Conservation (phyloP, 2,329 filamentous ascomycete genomes). For the Pseudopithomyces maydicus region DNA sequence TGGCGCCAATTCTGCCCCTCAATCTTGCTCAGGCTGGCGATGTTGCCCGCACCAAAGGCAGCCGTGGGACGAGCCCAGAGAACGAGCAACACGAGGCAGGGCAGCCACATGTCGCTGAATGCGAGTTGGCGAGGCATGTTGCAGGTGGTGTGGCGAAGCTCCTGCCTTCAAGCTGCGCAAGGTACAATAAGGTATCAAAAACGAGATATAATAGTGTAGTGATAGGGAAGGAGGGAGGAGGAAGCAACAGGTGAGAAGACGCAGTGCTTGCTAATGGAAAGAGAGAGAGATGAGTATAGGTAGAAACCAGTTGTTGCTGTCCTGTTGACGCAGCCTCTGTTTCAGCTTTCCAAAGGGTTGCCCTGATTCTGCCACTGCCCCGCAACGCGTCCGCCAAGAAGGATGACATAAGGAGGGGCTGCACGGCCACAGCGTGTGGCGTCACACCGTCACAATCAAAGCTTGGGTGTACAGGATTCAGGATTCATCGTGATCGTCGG, state of each 20-base stretch:
- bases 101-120: conserved; percentile 35
- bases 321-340: conserved; percentile 15
- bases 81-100: conserved; percentile 58
- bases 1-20: conserved; percentile 77
- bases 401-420: conserved; percentile 12
- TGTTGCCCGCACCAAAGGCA: conserved; percentile 88
- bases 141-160: conserved; percentile 2
- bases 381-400: conserved; percentile 1
- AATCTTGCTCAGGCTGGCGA: conserved; percentile 77
- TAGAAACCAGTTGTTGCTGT: conserved; percentile 7
- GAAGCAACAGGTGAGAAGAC: neutral
- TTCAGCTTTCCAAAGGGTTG: conserved; percentile 11
- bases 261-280: neutral
- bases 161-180: conserved; percentile 8
- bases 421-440: conserved; percentile 1
- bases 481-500: neutral
- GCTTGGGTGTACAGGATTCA: no score
- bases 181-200: neutral
- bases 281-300: conserved; percentile 3
- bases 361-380: neutral
- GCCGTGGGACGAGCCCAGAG: conserved; percentile 71
- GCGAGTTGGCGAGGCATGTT: conserved; percentile 8
- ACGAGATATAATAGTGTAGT: neutral
- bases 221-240: neutral
- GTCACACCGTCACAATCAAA: no score